A percentile compares a stretch with the other conserved stretches of the same genome.
These are phyloP conservation scores for Geranium incanum DNA, from an alignment of 441 rosid genomes.

Conservation along the genomic window DNA sequence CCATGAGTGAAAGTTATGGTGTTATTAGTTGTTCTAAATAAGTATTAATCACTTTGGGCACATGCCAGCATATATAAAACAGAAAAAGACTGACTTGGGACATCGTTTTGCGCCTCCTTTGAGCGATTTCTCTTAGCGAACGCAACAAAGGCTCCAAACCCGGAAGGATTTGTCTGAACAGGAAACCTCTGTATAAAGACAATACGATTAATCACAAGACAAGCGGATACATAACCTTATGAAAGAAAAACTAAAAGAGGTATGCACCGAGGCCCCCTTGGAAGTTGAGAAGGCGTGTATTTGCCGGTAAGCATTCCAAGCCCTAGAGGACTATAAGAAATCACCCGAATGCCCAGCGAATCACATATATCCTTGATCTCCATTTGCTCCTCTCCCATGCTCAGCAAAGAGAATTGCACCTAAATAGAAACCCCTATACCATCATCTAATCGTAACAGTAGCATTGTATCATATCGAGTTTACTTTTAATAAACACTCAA, in stretches of 20 bases:
- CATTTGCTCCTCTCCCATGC: constrained; percentile 69
- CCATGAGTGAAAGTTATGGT: too few species aligned
- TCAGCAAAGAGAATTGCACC: constrained; percentile 83
- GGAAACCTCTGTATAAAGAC: constrained; percentile 40
- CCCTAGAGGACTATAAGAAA: constrained; percentile 85
- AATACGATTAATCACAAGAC: constrained; percentile 4
- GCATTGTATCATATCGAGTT: too few species aligned
- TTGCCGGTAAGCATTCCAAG: constrained; percentile 92
- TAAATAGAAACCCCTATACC: constrained; percentile 15
- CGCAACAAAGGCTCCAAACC: constrained; percentile 58
- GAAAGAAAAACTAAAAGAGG: not conserved
- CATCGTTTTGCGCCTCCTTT: constrained; percentile 53
- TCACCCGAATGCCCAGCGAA: constrained; percentile 54
- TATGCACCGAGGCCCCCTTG: constrained; percentile 72
- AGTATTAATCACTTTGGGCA: too few species aligned
- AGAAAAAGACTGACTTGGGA: constrained; percentile 43
- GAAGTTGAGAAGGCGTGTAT: constrained; percentile 62
- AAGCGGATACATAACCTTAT: not conserved
- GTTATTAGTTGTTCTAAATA: too few species aligned
- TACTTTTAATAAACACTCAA: not conserved
- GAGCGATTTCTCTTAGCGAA: constrained; percentile 44
- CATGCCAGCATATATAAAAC: too few species aligned
- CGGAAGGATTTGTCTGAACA: constrained; percentile 77
- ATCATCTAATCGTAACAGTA: too few species aligned
- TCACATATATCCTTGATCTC: constrained; percentile 60